Evolutionary conservation across 805 yeast species (phyloP).

Genomic region (Teunomyces kruisii): DNA sequence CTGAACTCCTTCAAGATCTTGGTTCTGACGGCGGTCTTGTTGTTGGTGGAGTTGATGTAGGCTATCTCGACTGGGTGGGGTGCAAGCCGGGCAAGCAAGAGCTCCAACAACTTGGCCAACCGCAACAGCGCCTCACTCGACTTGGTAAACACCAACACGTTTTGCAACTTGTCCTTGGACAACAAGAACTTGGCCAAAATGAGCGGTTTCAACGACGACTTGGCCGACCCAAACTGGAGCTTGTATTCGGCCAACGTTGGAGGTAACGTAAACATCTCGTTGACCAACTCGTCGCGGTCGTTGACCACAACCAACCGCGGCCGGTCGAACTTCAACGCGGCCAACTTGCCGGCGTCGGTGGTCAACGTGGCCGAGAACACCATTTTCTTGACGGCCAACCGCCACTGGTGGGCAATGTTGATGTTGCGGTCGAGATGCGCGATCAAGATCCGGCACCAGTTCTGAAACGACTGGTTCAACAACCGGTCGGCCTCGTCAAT

Average conservation of each 20-base stretch:
- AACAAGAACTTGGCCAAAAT: constrained; percentile 57
- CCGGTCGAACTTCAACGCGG: constrained; percentile 62
- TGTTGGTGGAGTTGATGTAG: constrained; percentile 60
- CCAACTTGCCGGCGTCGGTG: constrained; percentile 84
- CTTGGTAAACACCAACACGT: constrained; percentile 63
- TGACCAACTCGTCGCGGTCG: constrained; percentile 44
- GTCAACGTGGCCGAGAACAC: constrained; percentile 93
- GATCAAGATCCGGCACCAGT: constrained; percentile 73
- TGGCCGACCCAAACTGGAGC: constrained; percentile 39
- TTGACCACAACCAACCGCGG: constrained; percentile 81
- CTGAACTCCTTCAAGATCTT: constrained; percentile 62
- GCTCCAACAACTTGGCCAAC: constrained; percentile 57
- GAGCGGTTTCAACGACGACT: constrained; percentile 67
- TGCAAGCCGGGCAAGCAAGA: constrained; percentile 33
- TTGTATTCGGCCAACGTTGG: constrained; percentile 46
- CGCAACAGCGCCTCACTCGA: constrained; percentile 89
- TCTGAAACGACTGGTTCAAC: constrained; percentile 86
- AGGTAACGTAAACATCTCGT: constrained; percentile 65
- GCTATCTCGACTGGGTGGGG: constrained; percentile 22
- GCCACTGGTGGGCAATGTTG: constrained; percentile 33
- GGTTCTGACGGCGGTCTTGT: constrained; percentile 48
- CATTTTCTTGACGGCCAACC: constrained; percentile 52
- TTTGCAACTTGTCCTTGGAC: constrained; percentile 26
- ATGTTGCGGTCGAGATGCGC: constrained; percentile 26
- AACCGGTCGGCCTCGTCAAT: constrained; percentile 83